These are phyloP conservation scores for Ceratocystiopsis sp. DNA, from an alignment of 2,329 filamentous ascomycete species.

Conservation along the genomic window DNA sequence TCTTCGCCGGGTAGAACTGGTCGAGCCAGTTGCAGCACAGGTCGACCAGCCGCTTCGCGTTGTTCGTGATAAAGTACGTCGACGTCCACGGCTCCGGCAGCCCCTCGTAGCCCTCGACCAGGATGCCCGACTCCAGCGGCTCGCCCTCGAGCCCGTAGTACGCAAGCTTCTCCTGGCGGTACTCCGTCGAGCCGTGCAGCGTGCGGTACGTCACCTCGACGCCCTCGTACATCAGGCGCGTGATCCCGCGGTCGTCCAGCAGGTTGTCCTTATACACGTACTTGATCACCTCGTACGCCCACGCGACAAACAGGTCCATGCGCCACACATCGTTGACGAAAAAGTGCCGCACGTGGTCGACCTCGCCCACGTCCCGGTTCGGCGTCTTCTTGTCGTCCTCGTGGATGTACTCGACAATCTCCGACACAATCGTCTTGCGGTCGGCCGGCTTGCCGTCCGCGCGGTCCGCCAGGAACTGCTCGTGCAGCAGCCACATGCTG, in stretches of 20 bases:
- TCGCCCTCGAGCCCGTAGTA: conserved; percentile 60
- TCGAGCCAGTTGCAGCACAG: conserved; percentile 39
- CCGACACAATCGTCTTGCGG: conserved; percentile 53
- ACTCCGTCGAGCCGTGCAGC: conserved; percentile 48
- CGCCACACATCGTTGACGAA: conserved; percentile 61
- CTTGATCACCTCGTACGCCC: conserved; percentile 62
- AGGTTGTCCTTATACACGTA: conserved; percentile 47
- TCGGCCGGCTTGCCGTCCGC: conserved; percentile 29
- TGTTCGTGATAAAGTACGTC: conserved; percentile 42
- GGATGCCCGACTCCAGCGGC: conserved; percentile 45
- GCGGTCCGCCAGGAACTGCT: conserved; percentile 45
- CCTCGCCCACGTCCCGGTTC: conserved; percentile 47
- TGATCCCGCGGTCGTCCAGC: conserved; percentile 35
- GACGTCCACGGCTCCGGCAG: conserved; percentile 81
- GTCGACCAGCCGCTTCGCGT: conserved; percentile 41
- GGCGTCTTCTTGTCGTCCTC: conserved; percentile 57
- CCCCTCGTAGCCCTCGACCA: conserved; percentile 45
- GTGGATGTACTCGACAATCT: conserved; percentile 60
- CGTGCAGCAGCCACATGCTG: conserved; percentile 66
- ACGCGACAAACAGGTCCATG: conserved; percentile 60
- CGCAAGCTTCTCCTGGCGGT: conserved; percentile 51
- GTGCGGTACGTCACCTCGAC: conserved; percentile 49
- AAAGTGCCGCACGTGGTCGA: conserved; percentile 70
- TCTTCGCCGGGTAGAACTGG: conserved; percentile 21
- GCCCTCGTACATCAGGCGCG: conserved; percentile 49